Evolutionary conservation across 257 asterid genomes (phyloP).

Genomic region (Forsythia suspensa): DNA sequence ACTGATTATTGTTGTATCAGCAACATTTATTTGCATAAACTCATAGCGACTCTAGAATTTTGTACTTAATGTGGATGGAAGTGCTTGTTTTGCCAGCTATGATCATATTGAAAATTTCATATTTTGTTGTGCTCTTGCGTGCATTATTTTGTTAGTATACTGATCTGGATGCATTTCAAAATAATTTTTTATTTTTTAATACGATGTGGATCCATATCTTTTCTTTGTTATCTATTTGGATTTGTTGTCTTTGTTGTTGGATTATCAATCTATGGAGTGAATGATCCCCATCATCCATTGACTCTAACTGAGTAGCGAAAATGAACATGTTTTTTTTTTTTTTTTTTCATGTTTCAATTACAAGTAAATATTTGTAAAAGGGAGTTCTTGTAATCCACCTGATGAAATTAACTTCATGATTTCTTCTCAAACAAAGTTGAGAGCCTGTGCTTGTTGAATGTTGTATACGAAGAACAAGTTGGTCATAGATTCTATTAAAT

Average conservation of each 20-base stretch:
- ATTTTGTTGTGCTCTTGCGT: background rate
- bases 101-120: background rate
- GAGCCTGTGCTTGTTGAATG: background rate
- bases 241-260: background rate
- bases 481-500: background rate
- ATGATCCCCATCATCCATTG: background rate
- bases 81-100: background rate
- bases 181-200: background rate
- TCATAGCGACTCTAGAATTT: slow-evolving; percentile 12
- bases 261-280: background rate
- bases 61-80: slow-evolving; percentile 1
- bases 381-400: background rate
- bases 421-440: too few relatives aligned
- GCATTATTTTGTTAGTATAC: slow-evolving; percentile 1
- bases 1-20: background rate
- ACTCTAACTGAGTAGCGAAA: background rate
- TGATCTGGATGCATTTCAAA: background rate
- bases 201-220: background rate
- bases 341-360: background rate
- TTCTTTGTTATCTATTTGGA: background rate
- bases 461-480: background rate
- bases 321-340: too few relatives aligned
- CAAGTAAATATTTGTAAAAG: background rate
- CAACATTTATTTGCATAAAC: slow-evolving; percentile 8
- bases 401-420: too few relatives aligned